Conservation (phyloP, 1,139 yeast genomes). For the Yamadazyma pseudoaaseri region DNA sequence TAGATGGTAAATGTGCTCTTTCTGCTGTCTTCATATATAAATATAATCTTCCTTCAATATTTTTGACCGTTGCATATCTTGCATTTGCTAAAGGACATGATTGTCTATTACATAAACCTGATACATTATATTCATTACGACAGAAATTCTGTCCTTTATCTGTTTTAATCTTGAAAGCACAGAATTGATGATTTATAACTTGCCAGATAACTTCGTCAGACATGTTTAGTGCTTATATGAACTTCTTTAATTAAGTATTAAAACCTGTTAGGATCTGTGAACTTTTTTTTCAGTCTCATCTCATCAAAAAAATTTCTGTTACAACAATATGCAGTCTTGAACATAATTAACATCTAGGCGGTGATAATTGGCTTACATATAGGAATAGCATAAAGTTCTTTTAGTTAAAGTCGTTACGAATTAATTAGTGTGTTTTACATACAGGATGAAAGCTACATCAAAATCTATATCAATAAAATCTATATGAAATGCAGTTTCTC, state of each 20-base stretch:
- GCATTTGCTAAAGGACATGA: slow-evolving; percentile 97
- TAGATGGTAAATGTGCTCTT: slow-evolving; percentile 91
- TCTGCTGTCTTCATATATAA: slow-evolving; percentile 97
- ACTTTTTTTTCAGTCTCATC: slow-evolving; percentile 5
- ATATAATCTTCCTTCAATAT: slow-evolving; percentile 82
- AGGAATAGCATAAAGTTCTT: no score
- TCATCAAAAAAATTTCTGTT: slow-evolving; percentile 1
- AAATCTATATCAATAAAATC: no score
- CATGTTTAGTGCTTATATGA: slow-evolving; percentile 20
- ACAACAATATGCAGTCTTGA: slow-evolving; percentile 1
- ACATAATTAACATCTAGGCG: neutral
- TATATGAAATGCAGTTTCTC: no score
- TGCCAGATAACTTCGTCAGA: slow-evolving; percentile 81
- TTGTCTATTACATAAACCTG: slow-evolving; percentile 88
- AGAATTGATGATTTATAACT: slow-evolving; percentile 84
- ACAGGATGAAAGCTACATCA: no score
- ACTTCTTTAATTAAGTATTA: neutral
- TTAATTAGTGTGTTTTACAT: no score
- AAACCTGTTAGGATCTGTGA: neutral
- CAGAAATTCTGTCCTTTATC: slow-evolving; percentile 81
- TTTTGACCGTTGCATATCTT: slow-evolving; percentile 91
- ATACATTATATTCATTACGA: slow-evolving; percentile 83
- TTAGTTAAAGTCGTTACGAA: no score
- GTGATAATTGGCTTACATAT: slow-evolving; percentile 2
- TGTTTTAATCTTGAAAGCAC: slow-evolving; percentile 82